Conservation (phyloP, 2,329 filamentous ascomycete species). For the Chaetomiaceae sp. region DNA sequence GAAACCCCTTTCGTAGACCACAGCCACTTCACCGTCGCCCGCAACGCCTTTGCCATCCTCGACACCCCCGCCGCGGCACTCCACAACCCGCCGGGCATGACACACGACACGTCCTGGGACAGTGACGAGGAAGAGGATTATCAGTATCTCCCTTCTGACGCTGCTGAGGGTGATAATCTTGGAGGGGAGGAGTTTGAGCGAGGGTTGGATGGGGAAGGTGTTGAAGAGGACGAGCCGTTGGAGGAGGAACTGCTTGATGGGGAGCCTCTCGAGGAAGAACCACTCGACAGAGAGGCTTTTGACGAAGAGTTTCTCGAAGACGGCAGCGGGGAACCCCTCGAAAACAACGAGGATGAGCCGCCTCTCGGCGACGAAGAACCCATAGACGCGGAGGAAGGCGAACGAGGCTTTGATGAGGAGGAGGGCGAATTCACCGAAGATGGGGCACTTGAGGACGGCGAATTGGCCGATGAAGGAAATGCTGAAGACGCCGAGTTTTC, state of each 20-base stretch:
- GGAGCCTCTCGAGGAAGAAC: background rate
- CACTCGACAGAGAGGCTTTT: background rate
- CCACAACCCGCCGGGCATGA: conserved; percentile 15
- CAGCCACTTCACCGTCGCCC: conserved; percentile 1
- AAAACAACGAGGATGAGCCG: background rate
- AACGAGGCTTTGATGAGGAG: conserved; percentile 2
- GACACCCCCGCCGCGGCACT: conserved; percentile 10
- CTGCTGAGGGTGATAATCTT: background rate
- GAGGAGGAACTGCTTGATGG: background rate
- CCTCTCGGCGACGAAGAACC: background rate
- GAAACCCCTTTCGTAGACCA: background rate
- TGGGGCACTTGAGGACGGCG: background rate
- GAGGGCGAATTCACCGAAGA: too few relatives aligned
- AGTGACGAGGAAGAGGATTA: background rate
- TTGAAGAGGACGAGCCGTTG: background rate
- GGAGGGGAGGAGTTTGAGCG: background rate
- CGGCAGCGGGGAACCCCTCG: background rate
- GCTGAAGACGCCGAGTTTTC: background rate
- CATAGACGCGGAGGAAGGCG: background rate
- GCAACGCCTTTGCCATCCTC: conserved; percentile 17
- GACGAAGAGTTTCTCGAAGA: background rate
- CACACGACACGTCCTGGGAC: conserved; percentile 4
- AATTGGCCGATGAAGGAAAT: background rate
- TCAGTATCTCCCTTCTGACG: background rate
- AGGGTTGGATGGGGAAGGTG: background rate